Evolutionary conservation across 129 eudicot genomes (phyloP).

Genomic region (Heracleum sosnowskyi): DNA sequence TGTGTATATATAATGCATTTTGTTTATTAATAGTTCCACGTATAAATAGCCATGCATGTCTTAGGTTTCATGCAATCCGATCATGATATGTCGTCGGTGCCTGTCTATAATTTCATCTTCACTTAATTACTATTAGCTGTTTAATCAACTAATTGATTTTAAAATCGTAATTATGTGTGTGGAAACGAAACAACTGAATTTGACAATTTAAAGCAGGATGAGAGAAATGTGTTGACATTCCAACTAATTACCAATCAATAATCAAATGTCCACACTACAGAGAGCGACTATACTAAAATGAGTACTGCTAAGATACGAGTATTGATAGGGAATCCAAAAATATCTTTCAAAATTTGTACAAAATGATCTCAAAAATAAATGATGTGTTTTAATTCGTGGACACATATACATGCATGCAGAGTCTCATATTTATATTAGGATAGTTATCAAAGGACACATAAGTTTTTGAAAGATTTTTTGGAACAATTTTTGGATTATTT

Average conservation of each 20-base stretch:
- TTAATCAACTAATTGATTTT: no score
- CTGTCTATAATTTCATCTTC: neutral
- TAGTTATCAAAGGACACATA: no score
- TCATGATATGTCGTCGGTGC: slow-evolving; percentile 1
- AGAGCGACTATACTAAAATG: neutral
- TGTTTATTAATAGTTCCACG: neutral
- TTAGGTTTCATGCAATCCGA: neutral
- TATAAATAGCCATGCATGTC: neutral
- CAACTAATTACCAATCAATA: neutral
- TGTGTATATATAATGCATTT: neutral
- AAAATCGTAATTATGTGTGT: no score
- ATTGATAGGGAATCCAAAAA: no score
- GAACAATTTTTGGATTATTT: no score
- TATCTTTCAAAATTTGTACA: no score
- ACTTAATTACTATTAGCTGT: neutral
- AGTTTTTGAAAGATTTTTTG: no score
- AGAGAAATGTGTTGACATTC: neutral
- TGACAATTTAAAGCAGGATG: neutral
- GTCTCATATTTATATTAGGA: no score
- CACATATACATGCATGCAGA: no score
- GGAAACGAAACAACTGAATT: neutral
- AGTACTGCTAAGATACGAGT: neutral
- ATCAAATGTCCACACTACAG: neutral
- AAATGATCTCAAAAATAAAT: no score
- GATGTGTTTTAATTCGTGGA: no score